These are phyloP conservation scores for Thecaphora frezii DNA, from an alignment of 1,284 basidiomycete genomes.

Conservation along the genomic window DNA sequence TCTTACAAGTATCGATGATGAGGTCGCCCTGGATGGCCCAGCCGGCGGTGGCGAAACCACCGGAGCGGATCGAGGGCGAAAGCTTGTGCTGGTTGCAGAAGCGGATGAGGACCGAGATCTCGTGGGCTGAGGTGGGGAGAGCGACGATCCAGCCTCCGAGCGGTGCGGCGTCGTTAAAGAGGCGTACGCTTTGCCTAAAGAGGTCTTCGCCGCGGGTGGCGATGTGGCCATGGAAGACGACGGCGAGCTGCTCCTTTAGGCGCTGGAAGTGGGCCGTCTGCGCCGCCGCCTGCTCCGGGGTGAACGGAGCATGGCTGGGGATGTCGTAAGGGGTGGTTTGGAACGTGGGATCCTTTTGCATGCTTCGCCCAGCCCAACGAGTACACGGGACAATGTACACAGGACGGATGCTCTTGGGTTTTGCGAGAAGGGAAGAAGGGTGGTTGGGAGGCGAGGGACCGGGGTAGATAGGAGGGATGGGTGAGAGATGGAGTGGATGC, in stretches of 20 bases:
- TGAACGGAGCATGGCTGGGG: slow-evolving; percentile 21
- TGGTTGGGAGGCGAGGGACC: background rate
- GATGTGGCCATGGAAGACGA: slow-evolving; percentile 26
- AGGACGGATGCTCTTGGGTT: too few relatives aligned
- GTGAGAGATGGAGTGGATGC: too few relatives aligned
- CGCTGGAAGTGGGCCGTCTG: slow-evolving; percentile 21
- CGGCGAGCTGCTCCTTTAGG: slow-evolving; percentile 15
- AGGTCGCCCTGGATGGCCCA: slow-evolving; percentile 82
- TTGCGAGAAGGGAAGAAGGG: slow-evolving; percentile 18
- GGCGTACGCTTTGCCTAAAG: slow-evolving; percentile 32
- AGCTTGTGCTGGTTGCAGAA: slow-evolving; percentile 70
- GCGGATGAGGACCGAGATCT: slow-evolving; percentile 39
- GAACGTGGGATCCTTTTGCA: background rate
- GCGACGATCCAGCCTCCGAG: slow-evolving; percentile 41
- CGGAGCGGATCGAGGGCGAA: slow-evolving; percentile 80
- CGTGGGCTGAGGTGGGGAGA: slow-evolving; percentile 23
- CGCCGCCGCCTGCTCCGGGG: slow-evolving; percentile 13
- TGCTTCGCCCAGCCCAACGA: too few relatives aligned
- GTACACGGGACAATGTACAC: too few relatives aligned
- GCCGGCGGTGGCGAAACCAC: slow-evolving; percentile 83
- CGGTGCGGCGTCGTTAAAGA: slow-evolving; percentile 46
- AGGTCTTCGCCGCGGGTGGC: slow-evolving; percentile 25
- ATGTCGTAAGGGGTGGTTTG: slow-evolving; percentile 22
- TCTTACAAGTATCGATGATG: slow-evolving; percentile 73
- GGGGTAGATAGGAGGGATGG: background rate